These are phyloP conservation scores for Yarrowia sp. DNA, from an alignment of 805 yeast genomes.

Conservation along the genomic window DNA sequence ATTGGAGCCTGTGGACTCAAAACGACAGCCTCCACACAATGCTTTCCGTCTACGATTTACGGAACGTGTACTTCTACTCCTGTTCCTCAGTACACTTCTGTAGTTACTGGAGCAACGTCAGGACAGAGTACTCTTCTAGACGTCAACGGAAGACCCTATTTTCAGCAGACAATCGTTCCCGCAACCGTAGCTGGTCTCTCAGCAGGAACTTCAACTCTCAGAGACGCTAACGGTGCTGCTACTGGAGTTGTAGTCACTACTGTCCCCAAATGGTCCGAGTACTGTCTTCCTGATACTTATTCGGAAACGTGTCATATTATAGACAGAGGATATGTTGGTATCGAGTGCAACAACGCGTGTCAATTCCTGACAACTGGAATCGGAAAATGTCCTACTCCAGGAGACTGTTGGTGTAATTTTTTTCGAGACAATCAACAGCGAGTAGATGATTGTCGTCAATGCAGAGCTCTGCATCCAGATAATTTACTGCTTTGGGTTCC, in stretches of 20 bases:
- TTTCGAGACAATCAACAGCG: not conserved
- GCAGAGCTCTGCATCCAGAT: not conserved
- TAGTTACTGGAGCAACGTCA: not conserved
- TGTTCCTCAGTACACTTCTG: not conserved
- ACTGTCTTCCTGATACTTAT: not conserved
- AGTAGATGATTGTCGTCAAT: not conserved
- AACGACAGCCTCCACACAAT: not conserved
- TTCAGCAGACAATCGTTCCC: not conserved
- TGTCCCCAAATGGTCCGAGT: not conserved
- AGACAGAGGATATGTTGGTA: not conserved
- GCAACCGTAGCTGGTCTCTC: not conserved
- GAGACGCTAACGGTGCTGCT: not conserved
- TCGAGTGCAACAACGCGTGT: not conserved
- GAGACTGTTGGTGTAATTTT: not conserved
- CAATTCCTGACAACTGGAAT: not conserved
- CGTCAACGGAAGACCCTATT: not conserved
- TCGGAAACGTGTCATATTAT: not conserved
- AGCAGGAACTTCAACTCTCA: not conserved
- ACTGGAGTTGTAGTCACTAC: not conserved
- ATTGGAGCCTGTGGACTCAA: not conserved
- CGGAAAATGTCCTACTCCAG: not conserved
- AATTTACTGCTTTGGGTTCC: not conserved
- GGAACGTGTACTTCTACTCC: not conserved
- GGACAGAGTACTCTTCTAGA: not conserved
- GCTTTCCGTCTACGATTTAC: not conserved